Evolutionary conservation across 2,329 filamentous ascomycete species (phyloP).

Genomic region (Microdochium bolleyi): DNA sequence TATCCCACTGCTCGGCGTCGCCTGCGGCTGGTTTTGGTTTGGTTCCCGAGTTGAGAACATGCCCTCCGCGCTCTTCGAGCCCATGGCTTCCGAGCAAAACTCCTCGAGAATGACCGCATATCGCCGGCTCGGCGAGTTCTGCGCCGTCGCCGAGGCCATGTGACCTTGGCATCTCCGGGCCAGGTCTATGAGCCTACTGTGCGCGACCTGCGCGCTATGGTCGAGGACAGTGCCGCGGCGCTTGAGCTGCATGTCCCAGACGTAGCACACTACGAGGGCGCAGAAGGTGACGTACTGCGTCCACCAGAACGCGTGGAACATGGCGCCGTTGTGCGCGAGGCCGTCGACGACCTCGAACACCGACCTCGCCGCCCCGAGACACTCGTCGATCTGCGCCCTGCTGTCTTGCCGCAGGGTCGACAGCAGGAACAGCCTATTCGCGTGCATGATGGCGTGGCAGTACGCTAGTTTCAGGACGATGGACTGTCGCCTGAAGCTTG

Average conservation of each 20-base stretch:
- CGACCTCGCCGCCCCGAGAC: slow-evolving; percentile 35
- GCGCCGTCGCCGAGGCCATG: slow-evolving; percentile 17
- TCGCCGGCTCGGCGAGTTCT: background rate
- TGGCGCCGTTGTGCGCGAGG: slow-evolving; percentile 27
- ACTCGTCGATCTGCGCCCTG: slow-evolving; percentile 30
- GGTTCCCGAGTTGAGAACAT: background rate
- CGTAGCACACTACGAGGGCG: slow-evolving; percentile 43
- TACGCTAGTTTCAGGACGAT: slow-evolving; percentile 45
- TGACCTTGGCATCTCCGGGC: slow-evolving; percentile 31
- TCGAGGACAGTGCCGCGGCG: slow-evolving; percentile 5
- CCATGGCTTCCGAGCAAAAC: background rate
- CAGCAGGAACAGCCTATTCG: slow-evolving; percentile 45
- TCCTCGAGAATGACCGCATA: background rate
- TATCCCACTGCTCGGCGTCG: background rate
- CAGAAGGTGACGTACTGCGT: slow-evolving; percentile 47
- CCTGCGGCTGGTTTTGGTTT: background rate
- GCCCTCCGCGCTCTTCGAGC: background rate
- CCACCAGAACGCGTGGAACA: slow-evolving; percentile 42
- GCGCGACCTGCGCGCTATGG: background rate
- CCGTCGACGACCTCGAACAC: slow-evolving; percentile 35
- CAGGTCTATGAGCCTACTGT: slow-evolving; percentile 22
- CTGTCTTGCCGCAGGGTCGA: slow-evolving; percentile 11
- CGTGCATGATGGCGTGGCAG: slow-evolving; percentile 46
- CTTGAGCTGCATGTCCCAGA: slow-evolving; percentile 40
- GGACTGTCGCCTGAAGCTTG: slow-evolving; percentile 37